Evolutionary conservation across 1,139 yeast genomes (phyloP), one percentile per base, ranked within the genome.

Genomic region (Lodderomyces theae): DNA sequence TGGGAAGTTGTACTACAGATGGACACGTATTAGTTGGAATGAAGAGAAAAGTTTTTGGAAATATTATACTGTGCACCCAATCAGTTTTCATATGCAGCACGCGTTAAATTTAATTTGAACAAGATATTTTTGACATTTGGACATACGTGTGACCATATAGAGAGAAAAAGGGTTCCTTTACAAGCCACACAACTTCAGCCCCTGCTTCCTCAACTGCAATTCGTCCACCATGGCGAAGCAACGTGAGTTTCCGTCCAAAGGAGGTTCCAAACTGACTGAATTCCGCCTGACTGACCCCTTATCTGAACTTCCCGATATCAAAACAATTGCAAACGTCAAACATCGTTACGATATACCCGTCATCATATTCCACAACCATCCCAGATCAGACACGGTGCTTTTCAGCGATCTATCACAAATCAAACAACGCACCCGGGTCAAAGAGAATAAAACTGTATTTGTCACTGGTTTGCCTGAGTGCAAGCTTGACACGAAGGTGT

Each of bases 341-440:
- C 38, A 40, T 22, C 37, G 34, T 6, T 40, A 33, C 24, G 43
- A 43, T 17, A 34, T 43, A 7, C 46, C 46, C 1, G 37, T 40
- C 4, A 11, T 43, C 3, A 35, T 43, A 5, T 35, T 43, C 11
- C 22, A 35, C 19, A 19, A 6, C 18, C 7, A 37, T 13, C n/a
- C 31, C 18, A 24, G 11, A 4, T 17, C 19, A 10, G 40, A 42
- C 10, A 24, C 32, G 9, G 16, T 43, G 5, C 22, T 42, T 12
- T 30, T 43, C 12, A 32, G 42, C 3, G 46, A 43, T 21, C 31
- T 43, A n/a, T 38, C 40, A 13, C 23, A 38, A 9, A 38, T 43
- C 22, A 7, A 5, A 12, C 13, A 21, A 4, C 4, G 10, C 4
- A 38, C 43, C 3, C 11, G 19, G 4, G 30, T 38, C 16, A 23